These are phyloP conservation scores for Croton laevigatus DNA, from an alignment of 441 rosid species.

Conservation along the genomic window DNA sequence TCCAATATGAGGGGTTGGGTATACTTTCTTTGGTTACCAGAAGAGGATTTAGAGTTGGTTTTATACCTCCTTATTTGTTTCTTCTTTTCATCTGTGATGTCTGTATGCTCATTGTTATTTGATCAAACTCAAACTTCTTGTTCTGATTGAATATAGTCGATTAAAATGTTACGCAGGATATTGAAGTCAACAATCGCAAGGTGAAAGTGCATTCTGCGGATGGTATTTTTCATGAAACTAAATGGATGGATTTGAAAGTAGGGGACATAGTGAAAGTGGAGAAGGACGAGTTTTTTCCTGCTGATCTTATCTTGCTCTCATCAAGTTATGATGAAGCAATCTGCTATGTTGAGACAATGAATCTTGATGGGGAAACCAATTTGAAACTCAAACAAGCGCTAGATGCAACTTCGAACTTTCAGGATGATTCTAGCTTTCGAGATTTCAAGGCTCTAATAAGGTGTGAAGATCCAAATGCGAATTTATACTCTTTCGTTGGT, in stretches of 20 bases:
- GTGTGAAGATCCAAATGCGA: constrained; percentile 97
- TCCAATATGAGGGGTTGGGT: neutral
- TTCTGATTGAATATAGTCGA: neutral
- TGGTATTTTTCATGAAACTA: constrained; percentile 47
- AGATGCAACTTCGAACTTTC: constrained; percentile 54
- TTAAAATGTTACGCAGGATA: constrained; percentile 52
- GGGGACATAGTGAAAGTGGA: constrained; percentile 85
- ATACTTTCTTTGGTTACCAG: neutral
- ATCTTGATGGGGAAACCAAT: constrained; percentile 97
- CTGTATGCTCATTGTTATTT: neutral
- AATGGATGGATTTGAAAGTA: constrained; percentile 82
- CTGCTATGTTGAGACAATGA: constrained; percentile 96
- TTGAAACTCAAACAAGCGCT: constrained; percentile 83
- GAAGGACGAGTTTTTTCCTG: constrained; percentile 89
- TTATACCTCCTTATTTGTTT: neutral
- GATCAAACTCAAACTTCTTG: constrained; percentile 7
- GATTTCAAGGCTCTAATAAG: constrained; percentile 65
- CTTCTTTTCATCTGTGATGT: neutral
- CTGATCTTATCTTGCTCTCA: constrained; percentile 84
- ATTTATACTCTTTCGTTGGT: constrained; percentile 82
- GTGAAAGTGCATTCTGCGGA: constrained; percentile 61
- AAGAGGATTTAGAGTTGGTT: constrained; percentile 2
- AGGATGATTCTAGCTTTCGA: constrained; percentile 51
- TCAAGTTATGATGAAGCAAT: constrained; percentile 85
- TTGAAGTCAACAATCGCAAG: constrained; percentile 65